These are phyloP conservation scores for Kuraishia borneana DNA, from an alignment of 805 yeast genomes.

Conservation along the genomic window DNA sequence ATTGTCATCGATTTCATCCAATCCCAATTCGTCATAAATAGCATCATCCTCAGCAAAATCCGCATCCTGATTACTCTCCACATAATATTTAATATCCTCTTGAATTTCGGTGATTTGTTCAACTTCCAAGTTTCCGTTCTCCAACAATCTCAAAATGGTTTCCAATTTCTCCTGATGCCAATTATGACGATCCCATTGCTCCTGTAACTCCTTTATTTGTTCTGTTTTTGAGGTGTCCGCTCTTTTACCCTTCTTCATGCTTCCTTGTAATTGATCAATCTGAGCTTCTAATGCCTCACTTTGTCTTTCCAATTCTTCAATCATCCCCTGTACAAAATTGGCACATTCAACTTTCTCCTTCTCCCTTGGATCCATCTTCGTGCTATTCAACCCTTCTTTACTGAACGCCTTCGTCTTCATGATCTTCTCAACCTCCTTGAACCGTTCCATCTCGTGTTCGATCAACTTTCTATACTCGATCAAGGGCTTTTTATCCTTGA, in stretches of 20 bases:
- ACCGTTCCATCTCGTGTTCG: constrained; percentile 84
- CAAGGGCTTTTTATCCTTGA: constrained; percentile 76
- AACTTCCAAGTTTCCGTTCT: constrained; percentile 70
- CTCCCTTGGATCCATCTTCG: constrained; percentile 66
- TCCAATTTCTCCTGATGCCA: constrained; percentile 76
- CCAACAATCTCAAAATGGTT: constrained; percentile 61
- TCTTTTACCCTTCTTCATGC: constrained; percentile 44
- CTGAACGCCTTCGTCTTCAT: constrained; percentile 92
- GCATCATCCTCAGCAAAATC: constrained; percentile 93
- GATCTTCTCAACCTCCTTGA: constrained; percentile 86
- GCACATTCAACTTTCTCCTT: constrained; percentile 66
- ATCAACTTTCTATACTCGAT: constrained; percentile 66
- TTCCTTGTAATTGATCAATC: constrained; percentile 38
- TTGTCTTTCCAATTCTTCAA: constrained; percentile 77
- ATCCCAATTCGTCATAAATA: constrained; percentile 76
- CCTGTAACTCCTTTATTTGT: constrained; percentile 52
- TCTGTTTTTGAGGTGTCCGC: constrained; percentile 41
- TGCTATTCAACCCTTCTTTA: constrained; percentile 79
- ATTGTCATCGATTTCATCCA: constrained; percentile 35
- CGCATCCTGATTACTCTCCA: constrained; percentile 86
- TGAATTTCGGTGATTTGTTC: constrained; percentile 65
- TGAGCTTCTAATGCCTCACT: constrained; percentile 70
- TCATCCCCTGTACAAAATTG: constrained; percentile 54
- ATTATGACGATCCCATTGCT: constrained; percentile 58
- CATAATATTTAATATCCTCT: constrained; percentile 88